Conservation (phyloP, 116 monocot genomes). For the Zostera marina region DNA sequence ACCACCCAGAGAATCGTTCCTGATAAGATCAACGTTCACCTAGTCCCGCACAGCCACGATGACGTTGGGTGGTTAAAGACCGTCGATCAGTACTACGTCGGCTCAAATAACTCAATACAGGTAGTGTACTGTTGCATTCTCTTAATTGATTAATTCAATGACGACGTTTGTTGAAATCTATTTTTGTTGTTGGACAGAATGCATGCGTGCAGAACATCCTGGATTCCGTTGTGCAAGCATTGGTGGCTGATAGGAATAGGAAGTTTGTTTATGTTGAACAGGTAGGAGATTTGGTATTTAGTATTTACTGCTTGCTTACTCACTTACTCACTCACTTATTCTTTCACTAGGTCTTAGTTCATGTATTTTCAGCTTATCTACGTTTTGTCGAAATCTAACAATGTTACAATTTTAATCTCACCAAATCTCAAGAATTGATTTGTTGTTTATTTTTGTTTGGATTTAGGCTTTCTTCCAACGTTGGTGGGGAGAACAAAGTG, state of each 20-base stretch:
- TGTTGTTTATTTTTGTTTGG: neutral
- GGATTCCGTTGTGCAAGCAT: constrained; percentile 69
- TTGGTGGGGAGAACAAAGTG: constrained; percentile 94
- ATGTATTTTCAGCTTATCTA: too few species aligned
- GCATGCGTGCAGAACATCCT: constrained; percentile 78
- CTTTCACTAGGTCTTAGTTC: too few species aligned
- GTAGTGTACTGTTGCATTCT: constrained; percentile 11
- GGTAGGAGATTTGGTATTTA: constrained; percentile 23
- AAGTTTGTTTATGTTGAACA: constrained; percentile 91
- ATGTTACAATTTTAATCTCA: too few species aligned
- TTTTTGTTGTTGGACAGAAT: constrained; percentile 10
- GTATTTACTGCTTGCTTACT: too few species aligned
- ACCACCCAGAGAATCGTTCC: constrained; percentile 56
- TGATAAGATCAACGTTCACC: constrained; percentile 84
- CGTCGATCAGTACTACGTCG: constrained; percentile 97
- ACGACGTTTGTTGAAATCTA: neutral
- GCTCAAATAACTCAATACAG: constrained; percentile 95
- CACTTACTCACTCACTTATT: too few species aligned
- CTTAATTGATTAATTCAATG: neutral
- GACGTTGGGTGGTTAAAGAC: constrained; percentile 99
- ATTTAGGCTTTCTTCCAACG: constrained; percentile 90
- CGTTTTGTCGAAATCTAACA: neutral
- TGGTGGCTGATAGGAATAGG: constrained; percentile 80
- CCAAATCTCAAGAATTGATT: too few species aligned
- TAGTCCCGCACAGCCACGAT: constrained; percentile 92